Conservation (phyloP, 805 yeast genomes). For the Metschnikowia amazonensis region DNA sequence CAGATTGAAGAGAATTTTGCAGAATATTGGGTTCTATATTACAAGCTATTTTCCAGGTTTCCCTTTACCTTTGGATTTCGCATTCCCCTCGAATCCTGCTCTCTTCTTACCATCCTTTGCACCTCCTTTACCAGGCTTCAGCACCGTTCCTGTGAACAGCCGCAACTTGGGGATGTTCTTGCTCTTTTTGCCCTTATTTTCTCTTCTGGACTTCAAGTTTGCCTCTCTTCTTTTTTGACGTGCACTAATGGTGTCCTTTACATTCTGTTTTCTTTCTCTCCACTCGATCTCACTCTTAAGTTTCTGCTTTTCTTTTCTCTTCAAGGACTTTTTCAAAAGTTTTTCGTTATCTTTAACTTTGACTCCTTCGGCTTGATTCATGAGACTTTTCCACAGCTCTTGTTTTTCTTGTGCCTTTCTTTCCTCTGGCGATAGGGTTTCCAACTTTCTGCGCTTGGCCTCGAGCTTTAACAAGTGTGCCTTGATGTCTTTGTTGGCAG, state of each 20-base stretch:
- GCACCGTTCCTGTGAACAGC: slow-evolving; percentile 54
- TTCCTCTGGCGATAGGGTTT: slow-evolving; percentile 55
- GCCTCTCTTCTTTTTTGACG: slow-evolving; percentile 88
- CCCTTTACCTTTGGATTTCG: slow-evolving; percentile 33
- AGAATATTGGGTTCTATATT: slow-evolving; percentile 2
- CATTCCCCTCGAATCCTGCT: slow-evolving; percentile 91
- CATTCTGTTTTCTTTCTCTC: slow-evolving; percentile 82
- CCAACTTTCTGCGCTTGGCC: slow-evolving; percentile 62
- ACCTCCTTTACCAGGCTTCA: slow-evolving; percentile 36
- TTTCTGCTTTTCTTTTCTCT: slow-evolving; percentile 77
- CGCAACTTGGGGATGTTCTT: slow-evolving; percentile 69
- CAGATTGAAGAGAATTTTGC: background rate
- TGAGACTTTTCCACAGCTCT: slow-evolving; percentile 78
- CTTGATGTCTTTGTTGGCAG: slow-evolving; percentile 76
- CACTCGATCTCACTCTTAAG: slow-evolving; percentile 86
- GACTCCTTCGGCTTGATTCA: slow-evolving; percentile 83
- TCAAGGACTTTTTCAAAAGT: slow-evolving; percentile 78
- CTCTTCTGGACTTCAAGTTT: slow-evolving; percentile 79
- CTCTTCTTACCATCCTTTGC: slow-evolving; percentile 39
- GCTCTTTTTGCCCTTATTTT: slow-evolving; percentile 76
- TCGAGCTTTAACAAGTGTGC: slow-evolving; percentile 79
- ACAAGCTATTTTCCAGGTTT: slow-evolving; percentile 23
- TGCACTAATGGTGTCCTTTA: slow-evolving; percentile 67
- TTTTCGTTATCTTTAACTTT: slow-evolving; percentile 89
- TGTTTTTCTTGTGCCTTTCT: slow-evolving; percentile 63